Percentiles rank a stretch among this genome's conserved stretches.
phyloP scores from a whole-genome alignment of 23 red algal genomes.

The Gracilaria gracilis region DNA sequence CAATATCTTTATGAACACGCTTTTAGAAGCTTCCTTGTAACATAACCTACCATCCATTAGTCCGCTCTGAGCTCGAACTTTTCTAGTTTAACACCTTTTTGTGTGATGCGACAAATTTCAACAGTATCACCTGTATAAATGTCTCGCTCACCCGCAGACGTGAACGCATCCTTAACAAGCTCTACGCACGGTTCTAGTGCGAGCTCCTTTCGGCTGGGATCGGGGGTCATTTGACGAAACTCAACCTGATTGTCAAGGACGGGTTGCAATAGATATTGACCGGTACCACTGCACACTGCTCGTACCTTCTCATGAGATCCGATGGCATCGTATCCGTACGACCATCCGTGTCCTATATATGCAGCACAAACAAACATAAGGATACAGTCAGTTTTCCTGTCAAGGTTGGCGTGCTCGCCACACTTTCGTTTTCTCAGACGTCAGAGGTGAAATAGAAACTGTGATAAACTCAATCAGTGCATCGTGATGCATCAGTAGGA shows the following conservation, averaged over 20 bases:
- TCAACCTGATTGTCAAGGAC: slow-evolving; percentile 96
- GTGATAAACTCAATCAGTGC: slow-evolving; percentile 35
- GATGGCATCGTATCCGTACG: slow-evolving; percentile 96
- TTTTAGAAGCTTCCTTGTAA: no score
- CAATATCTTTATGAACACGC: no score
- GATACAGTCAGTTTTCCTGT: neutral
- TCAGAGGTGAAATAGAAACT: slow-evolving; percentile 51
- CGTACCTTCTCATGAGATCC: slow-evolving; percentile 95
- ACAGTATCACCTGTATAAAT: slow-evolving; percentile 96
- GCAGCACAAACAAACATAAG: slow-evolving; percentile 3
- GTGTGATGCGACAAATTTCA: slow-evolving; percentile 82
- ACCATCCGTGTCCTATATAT: slow-evolving; percentile 86
- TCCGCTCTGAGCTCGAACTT: slow-evolving; percentile 77
- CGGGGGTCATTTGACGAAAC: slow-evolving; percentile 77
- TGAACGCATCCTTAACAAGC: slow-evolving; percentile 87
- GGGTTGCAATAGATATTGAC: slow-evolving; percentile 91
- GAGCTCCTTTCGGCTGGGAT: slow-evolving; percentile 53
- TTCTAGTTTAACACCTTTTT: slow-evolving; percentile 78
- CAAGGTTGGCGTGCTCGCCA: neutral
- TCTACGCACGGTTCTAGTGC: slow-evolving; percentile 77
- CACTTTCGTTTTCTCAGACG: slow-evolving; percentile 38
- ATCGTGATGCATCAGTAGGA: slow-evolving; percentile 32
- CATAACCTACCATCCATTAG: no score
- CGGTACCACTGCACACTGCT: slow-evolving; percentile 92
- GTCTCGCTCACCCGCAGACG: slow-evolving; percentile 93